Conservation (phyloP, 1,139 yeast genomes). For the Scheffersomyces segobiensis region DNA sequence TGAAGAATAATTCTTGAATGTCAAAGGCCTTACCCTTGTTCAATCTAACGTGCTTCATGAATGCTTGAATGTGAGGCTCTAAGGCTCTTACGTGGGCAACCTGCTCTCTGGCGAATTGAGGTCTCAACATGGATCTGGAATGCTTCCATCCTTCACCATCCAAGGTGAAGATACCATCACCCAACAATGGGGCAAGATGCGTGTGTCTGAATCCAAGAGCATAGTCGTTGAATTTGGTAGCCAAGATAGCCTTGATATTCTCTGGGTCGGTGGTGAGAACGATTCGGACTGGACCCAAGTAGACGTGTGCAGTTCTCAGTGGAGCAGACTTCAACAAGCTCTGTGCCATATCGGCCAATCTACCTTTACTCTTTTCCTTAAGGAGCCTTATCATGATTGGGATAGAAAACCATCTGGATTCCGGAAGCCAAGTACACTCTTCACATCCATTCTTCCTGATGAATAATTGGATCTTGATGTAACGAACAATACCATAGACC, state of each 20-base stretch:
- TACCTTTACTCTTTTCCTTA: conserved; percentile 11
- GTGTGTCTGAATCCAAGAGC: conserved; percentile 25
- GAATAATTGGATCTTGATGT: conserved; percentile 11
- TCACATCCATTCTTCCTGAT: conserved; percentile 21
- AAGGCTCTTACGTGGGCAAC: conserved; percentile 26
- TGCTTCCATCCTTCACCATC: conserved; percentile 30
- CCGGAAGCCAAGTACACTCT: conserved; percentile 10
- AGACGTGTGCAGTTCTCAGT: conserved; percentile 5
- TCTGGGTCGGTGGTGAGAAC: conserved; percentile 23
- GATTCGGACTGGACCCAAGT: conserved; percentile 13
- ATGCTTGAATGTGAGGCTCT: conserved; percentile 23
- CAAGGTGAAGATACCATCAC: conserved; percentile 28
- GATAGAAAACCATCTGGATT: conserved; percentile 8
- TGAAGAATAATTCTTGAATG: conserved; percentile 49
- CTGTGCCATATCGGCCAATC: conserved; percentile 10
- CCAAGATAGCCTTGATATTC: conserved; percentile 25
- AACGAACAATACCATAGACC: conserved; percentile 10
- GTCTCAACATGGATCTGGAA: conserved; percentile 28
- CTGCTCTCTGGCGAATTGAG: conserved; percentile 29
- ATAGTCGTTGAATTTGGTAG: conserved; percentile 26
- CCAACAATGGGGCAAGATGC: conserved; percentile 20
- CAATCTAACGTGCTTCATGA: conserved; percentile 16
- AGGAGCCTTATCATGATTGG: conserved; percentile 8
- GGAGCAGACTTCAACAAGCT: conserved; percentile 3
- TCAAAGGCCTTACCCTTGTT: conserved; percentile 31